These are phyloP conservation scores for Blakeslea trispora DNA, from an alignment of 371 early-diverging fungal species.

Conservation along the genomic window DNA sequence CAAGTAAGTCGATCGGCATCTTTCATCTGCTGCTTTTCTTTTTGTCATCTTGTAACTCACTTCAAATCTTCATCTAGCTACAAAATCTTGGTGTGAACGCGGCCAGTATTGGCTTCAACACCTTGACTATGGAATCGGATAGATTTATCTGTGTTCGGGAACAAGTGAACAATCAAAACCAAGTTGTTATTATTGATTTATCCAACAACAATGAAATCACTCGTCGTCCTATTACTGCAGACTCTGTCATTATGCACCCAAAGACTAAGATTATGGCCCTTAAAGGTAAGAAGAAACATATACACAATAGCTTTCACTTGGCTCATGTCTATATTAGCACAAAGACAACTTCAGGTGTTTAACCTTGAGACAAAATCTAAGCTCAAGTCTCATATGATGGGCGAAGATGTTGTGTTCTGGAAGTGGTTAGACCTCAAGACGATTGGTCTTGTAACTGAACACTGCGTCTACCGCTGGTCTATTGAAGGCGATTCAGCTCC, in stretches of 20 bases:
- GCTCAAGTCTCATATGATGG: conserved; percentile 89
- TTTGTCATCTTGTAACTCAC: neutral
- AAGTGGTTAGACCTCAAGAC: conserved; percentile 89
- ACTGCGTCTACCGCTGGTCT: conserved; percentile 94
- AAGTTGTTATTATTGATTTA: conserved; percentile 95
- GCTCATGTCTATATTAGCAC: conserved; percentile 58
- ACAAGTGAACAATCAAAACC: conserved; percentile 79
- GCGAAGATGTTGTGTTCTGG: conserved; percentile 96
- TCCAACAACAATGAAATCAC: conserved; percentile 78
- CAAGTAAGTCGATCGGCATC: conserved; percentile 64
- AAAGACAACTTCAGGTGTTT: conserved; percentile 93
- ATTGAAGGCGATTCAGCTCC: conserved; percentile 91
- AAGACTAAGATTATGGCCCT: conserved; percentile 91
- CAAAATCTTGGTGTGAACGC: conserved; percentile 89
- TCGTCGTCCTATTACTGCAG: conserved; percentile 94
- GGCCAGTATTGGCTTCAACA: conserved; percentile 93
- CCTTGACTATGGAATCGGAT: conserved; percentile 97
- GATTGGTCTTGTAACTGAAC: conserved; percentile 91
- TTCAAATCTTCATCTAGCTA: conserved; percentile 60
- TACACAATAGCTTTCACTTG: neutral
- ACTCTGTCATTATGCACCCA: conserved; percentile 98
- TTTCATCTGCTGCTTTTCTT: too few relatives aligned
- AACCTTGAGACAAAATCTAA: conserved; percentile 94
- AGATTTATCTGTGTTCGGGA: conserved; percentile 97
- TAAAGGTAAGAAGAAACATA: conserved; percentile 66